Evolutionary conservation across 1,284 basidiomycete species (phyloP).

Genomic region (Apiotrichum akiyoshidainum): DNA sequence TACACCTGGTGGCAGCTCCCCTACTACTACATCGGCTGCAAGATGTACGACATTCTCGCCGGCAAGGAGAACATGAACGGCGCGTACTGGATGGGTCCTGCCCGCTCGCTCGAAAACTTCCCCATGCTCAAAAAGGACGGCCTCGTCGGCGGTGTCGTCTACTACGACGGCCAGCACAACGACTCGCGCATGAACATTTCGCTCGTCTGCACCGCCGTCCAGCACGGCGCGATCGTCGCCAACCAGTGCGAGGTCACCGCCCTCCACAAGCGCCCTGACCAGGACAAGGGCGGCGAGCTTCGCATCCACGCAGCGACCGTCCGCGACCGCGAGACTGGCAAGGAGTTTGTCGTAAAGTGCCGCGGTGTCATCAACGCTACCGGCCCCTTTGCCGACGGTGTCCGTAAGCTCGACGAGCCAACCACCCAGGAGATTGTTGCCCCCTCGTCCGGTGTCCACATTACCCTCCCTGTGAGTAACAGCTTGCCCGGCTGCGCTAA

Average conservation of each 20-base stretch:
- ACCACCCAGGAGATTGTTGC: slow-evolving; percentile 81
- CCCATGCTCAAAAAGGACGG: slow-evolving; percentile 95
- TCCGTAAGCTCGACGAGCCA: slow-evolving; percentile 83
- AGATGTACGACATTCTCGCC: slow-evolving; percentile 92
- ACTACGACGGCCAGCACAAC: slow-evolving; percentile 98
- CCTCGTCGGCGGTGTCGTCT: slow-evolving; percentile 89
- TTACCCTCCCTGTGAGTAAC: slow-evolving; percentile 70
- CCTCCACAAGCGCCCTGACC: slow-evolving; percentile 65
- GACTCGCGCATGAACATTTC: slow-evolving; percentile 98
- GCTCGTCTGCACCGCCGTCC: slow-evolving; percentile 87
- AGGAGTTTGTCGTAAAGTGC: slow-evolving; percentile 76
- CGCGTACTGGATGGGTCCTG: slow-evolving; percentile 89
- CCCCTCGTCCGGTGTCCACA: slow-evolving; percentile 88
- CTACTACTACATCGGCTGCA: slow-evolving; percentile 93
- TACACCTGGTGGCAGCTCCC: slow-evolving; percentile 91
- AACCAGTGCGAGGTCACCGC: slow-evolving; percentile 87
- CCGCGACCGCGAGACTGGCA: slow-evolving; percentile 70
- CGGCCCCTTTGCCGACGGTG: slow-evolving; percentile 85
- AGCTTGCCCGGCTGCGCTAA: not conserved
- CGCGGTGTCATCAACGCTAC: slow-evolving; percentile 97
- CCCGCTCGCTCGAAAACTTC: slow-evolving; percentile 89
- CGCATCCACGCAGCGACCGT: slow-evolving; percentile 74
- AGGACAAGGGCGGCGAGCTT: slow-evolving; percentile 53
- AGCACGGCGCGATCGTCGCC: slow-evolving; percentile 80
- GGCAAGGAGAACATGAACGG: slow-evolving; percentile 96